Evolutionary conservation across 352 stramenopile species (phyloP), one percentile per base, ranked within the genome.

Genomic region (Pythium chondricola): DNA sequence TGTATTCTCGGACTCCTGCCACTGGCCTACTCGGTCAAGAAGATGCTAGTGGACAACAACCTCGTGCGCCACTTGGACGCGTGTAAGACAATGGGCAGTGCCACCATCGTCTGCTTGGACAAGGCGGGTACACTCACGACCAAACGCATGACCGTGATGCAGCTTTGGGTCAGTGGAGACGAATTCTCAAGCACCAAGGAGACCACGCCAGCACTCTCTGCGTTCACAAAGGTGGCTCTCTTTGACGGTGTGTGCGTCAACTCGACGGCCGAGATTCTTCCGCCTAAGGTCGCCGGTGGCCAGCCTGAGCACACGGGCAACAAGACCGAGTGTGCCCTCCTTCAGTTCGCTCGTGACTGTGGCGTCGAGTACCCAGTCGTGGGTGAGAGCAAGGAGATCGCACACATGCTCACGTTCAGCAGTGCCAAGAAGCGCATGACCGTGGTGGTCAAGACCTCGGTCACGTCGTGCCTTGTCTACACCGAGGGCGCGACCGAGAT

Each of bases 81-180:
- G 0, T 95, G 82, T 56, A 87, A 97, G 64, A 98, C 94, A 29
- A 95, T 98, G 72, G 94, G 95, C 55, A 95, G 78, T 55, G 91
- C 95, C 0, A 98, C 95, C 11, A 93, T 88, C 13, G 98, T 98
- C 58, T 98, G 94, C 72, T 98, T 88, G 30, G 96, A 99, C 78
- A 99, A 99, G 78, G 98, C 95, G 3, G 96, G 68, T 33, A 99
- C 96, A n/a, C 77, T 99, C 6, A 99, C 96, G 9, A 93, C 97
- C 43, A 98, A 98, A 58, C 74, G 88, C 11, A 99, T 99, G 96
- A 97, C 95, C 4, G 90, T 99, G 29, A 89, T 33, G 29, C 95
- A 68, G 29, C 29, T 33, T 13, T 33, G 29, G 29, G 13, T 33
- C 13, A 13, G 29, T 33, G 29, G 13, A 8, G 13, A 33, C 7